Percentiles rank a stretch among this genome's conserved stretches.
Evolutionary conservation across 768 basidiomycete genomes (phyloP).

Genomic region (Leccinellum luteum): DNA sequence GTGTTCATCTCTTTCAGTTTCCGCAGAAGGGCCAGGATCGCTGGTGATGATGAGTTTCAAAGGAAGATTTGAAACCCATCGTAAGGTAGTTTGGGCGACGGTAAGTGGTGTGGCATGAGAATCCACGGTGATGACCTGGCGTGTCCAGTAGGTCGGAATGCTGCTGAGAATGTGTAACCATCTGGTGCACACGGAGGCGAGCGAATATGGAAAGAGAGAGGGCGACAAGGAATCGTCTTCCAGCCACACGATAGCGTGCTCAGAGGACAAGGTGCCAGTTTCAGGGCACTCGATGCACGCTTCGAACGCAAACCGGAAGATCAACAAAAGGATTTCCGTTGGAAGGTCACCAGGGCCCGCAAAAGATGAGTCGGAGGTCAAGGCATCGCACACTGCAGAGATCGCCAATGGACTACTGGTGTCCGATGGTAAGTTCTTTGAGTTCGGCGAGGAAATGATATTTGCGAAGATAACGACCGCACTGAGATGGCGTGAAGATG

Average conservation of each 20-base stretch:
- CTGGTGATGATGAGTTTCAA: conserved; percentile 6
- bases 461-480: not conserved
- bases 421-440: not conserved
- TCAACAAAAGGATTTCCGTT: conserved; percentile 6
- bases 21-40: not conserved
- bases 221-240: conserved; percentile 11
- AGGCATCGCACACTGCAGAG: too few species aligned
- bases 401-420: not conserved
- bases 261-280: not conserved
- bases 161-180: conserved; percentile 14
- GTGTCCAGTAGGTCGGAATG: conserved; percentile 17
- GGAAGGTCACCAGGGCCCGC: not conserved
- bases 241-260: not conserved
- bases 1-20: not conserved
- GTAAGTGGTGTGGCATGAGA: not conserved
- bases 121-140: conserved; percentile 17
- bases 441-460: not conserved
- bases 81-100: not conserved
- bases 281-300: not conserved
- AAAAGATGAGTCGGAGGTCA: not conserved
- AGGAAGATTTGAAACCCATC: not conserved
- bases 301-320: conserved; percentile 6
- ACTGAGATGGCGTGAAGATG: not conserved
- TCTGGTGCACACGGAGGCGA: conserved; percentile 16
- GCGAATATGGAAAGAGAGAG: conserved; percentile 6